Base-by-base conservation (phyloP, 441 rosid species). In the Eutrema salsugineum region DNA sequence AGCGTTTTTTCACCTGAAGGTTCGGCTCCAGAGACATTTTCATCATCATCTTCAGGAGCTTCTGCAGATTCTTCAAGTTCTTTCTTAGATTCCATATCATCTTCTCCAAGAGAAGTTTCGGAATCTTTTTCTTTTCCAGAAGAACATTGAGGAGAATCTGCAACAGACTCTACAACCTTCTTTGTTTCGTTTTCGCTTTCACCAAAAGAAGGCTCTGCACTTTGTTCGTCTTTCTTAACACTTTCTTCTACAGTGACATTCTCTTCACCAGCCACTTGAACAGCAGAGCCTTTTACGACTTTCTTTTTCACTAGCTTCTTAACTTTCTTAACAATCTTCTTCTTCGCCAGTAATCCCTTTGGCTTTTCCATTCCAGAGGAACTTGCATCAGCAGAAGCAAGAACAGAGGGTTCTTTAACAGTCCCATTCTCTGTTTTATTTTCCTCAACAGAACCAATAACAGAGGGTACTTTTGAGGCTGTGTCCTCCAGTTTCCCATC, bases 121-220 rank as follows among this genome's bases (percentile, higher is more conserved):
- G 44, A 57, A 59, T 40, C 73, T 74, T 63, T 64, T 6, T 36
- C 51, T 35, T 72, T 64, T 36, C 15, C 59, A 17, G 58, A 56
- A 65, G 51, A 57, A 56, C 32, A 24, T 49, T 11, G 66, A 16
- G 73, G 72, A 36, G 51, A 50, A 56, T 59, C 62, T 51, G 57
- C 44, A 44, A 1, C 63, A 48, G 58, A 59, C 24, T 70, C 73
- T 33, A 32, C 16, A 36, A 32, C 75, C 55, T 76, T 76, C 53
- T 70, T 17, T 17, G 27, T 43, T 48, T 59, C 76, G 68, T 48
- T 56, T 7, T 14, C 28, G 46, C 58, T 63, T 38, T 9, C 72
- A 40, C 67, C 58, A 57, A 58, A 57, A 44, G 53, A 58, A 58
- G 63, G 68, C 11, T 50, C 63, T 14, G 11, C 20, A 68, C 27